phyloP scores from a whole-genome alignment of 2,329 filamentous ascomycete genomes.

The Alternaria viburni region DNA sequence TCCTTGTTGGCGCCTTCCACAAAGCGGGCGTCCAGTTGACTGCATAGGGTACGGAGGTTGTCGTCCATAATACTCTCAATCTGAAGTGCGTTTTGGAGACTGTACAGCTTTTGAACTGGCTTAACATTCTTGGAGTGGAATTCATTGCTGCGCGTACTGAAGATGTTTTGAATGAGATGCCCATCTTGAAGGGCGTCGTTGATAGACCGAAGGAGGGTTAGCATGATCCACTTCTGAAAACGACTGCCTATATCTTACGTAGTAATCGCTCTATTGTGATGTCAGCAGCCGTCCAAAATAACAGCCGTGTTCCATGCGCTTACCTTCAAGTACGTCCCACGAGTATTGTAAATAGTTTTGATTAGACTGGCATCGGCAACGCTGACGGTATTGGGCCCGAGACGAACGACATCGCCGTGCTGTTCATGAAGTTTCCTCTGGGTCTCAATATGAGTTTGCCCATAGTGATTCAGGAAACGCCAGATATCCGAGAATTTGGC shows the following conservation, averaged over 20 bases:
- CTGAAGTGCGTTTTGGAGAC: constrained; percentile 29
- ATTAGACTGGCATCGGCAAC: constrained; percentile 37
- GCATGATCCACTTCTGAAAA: background rate
- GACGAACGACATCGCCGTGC: constrained; percentile 36
- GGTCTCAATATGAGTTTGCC: constrained; percentile 38
- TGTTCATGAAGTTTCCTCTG: constrained; percentile 37
- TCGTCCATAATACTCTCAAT: constrained; percentile 37
- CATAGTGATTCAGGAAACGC: constrained; percentile 38
- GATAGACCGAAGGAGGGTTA: constrained; percentile 10
- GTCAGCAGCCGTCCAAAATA: background rate
- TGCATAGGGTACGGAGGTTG: constrained; percentile 27
- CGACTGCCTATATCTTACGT: constrained; percentile 13
- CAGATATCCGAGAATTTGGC: constrained; percentile 44
- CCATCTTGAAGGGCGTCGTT: constrained; percentile 44
- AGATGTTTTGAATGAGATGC: constrained; percentile 40
- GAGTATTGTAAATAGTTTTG: constrained; percentile 42
- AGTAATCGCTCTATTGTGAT: constrained; percentile 35
- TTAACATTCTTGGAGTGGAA: constrained; percentile 32
- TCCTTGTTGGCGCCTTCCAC: constrained; percentile 29
- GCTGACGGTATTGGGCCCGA: constrained; percentile 41
- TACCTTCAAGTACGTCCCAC: constrained; percentile 42
- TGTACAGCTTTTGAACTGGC: constrained; percentile 42
- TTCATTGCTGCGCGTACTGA: constrained; percentile 41
- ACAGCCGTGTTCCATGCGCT: background rate
- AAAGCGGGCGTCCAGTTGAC: constrained; percentile 35